Percentiles rank a stretch among this genome's conserved stretches.
phyloP scores from a whole-genome alignment of 371 early-diverging fungal genomes.

The Mortierella sp. region DNA sequence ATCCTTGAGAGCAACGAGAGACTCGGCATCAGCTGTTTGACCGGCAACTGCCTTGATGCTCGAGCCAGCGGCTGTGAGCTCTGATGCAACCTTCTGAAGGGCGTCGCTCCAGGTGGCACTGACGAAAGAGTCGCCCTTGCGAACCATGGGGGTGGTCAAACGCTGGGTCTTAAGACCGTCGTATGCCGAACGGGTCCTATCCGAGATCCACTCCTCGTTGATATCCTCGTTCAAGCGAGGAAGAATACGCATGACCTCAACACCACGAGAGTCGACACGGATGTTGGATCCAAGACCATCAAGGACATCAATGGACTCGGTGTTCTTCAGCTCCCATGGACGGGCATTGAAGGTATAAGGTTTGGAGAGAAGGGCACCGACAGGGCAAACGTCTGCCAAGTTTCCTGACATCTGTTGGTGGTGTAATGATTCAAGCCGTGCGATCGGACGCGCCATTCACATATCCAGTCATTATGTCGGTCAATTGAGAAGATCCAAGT shows the following conservation, averaged over 20 bases:
- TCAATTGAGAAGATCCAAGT: neutral
- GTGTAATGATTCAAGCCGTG: neutral
- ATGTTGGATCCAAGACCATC: constrained; percentile 97
- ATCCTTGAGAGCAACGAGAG: constrained; percentile 90
- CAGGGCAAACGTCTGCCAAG: constrained; percentile 97
- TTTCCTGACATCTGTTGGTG: constrained; percentile 87
- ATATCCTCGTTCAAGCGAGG: constrained; percentile 96
- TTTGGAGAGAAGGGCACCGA: constrained; percentile 97
- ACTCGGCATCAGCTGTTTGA: constrained; percentile 90
- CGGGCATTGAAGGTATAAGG: constrained; percentile 95
- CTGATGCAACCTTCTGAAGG: constrained; percentile 76
- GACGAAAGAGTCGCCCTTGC: constrained; percentile 86
- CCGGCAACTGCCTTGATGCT: constrained; percentile 92
- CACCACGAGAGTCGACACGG: constrained; percentile 95
- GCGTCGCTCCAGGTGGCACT: constrained; percentile 91
- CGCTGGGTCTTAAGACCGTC: constrained; percentile 97
- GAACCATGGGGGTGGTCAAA: constrained; percentile 90
- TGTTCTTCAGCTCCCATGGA: constrained; percentile 97
- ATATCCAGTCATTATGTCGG: no score
- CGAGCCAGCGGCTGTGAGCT: constrained; percentile 66
- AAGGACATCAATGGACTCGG: constrained; percentile 94
- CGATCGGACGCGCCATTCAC: no score
- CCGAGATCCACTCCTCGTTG: constrained; percentile 99
- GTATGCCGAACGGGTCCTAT: constrained; percentile 95
- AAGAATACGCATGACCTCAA: constrained; percentile 95